Conservation (phyloP, 495 filamentous ascomycete species). For the Penicillium cinerascens region DNA sequence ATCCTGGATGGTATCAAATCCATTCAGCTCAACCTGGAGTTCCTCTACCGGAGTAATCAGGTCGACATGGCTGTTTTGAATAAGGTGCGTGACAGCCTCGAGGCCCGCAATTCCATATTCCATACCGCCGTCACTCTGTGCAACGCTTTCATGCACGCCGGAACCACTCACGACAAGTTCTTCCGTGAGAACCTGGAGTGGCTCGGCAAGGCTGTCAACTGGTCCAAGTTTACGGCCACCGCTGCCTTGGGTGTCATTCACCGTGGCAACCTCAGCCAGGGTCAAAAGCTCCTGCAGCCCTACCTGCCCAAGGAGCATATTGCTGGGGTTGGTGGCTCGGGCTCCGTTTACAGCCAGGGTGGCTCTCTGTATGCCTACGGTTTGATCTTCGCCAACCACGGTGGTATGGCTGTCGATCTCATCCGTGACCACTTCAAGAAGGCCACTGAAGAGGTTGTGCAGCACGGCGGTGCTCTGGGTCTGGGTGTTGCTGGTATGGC, state of each 20-base stretch:
- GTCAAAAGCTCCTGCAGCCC: constrained; percentile 87
- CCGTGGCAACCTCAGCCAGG: constrained; percentile 87
- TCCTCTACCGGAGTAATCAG: constrained; percentile 91
- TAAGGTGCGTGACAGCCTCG: constrained; percentile 91
- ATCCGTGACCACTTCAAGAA: constrained; percentile 82
- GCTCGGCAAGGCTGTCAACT: constrained; percentile 98
- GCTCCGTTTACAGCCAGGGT: constrained; percentile 92
- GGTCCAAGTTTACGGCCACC: constrained; percentile 99
- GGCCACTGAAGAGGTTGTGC: constrained; percentile 89
- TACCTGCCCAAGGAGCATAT: constrained; percentile 77
- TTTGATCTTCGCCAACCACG: constrained; percentile 96
- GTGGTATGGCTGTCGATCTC: constrained; percentile 84
- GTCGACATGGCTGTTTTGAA: constrained; percentile 86
- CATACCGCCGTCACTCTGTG: constrained; percentile 95
- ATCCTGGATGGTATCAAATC: constrained; percentile 89
- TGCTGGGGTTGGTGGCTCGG: constrained; percentile 58
- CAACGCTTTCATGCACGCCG: constrained; percentile 99
- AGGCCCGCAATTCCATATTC: constrained; percentile 96
- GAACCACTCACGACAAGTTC: constrained; percentile 95
- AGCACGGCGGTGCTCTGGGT: constrained; percentile 93
- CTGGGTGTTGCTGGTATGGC: constrained; percentile 98
- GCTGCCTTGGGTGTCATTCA: constrained; percentile 97
- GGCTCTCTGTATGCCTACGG: constrained; percentile 94
- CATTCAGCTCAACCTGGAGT: constrained; percentile 91
- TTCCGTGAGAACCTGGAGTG: constrained; percentile 97